Evolutionary conservation across 2,329 filamentous ascomycete genomes (phyloP).

Genomic region (Fusarium pseudonygamai): DNA sequence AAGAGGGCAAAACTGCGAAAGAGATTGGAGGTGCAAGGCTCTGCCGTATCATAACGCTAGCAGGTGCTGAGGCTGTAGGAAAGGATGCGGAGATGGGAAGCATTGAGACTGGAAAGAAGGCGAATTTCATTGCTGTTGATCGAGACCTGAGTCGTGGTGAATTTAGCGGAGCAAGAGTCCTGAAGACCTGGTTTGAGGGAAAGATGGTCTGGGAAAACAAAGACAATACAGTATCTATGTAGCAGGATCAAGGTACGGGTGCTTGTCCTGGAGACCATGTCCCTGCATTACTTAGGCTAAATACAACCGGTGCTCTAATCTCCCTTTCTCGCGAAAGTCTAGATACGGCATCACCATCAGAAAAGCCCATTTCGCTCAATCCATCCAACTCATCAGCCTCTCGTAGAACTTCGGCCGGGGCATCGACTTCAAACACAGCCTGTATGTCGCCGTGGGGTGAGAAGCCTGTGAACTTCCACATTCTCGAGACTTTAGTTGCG

Average conservation of each 20-base stretch:
- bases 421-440: constrained; percentile 67
- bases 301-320: neutral
- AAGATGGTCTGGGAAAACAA: neutral
- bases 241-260: neutral
- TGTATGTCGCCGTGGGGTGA: constrained; percentile 68
- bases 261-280: neutral
- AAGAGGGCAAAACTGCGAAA: neutral
- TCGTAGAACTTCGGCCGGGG: constrained; percentile 48
- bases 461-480: constrained; percentile 56
- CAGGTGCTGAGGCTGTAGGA: neutral
- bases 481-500: neutral
- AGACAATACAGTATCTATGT: neutral
- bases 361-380: constrained; percentile 18
- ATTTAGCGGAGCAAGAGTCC: neutral
- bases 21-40: neutral
- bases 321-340: constrained; percentile 13
- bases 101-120: neutral
- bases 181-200: neutral
- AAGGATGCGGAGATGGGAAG: neutral
- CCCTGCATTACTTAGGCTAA: constrained; percentile 1
- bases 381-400: constrained; percentile 20
- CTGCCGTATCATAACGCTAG: neutral
- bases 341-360: constrained; percentile 6
- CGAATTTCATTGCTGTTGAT: neutral
- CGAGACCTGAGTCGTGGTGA: neutral